Percentiles rank a stretch among this genome's conserved stretches.
phyloP scores from a whole-genome alignment of 2,329 filamentous ascomycete genomes.

The Stachybotrys chlorohalonatus region DNA sequence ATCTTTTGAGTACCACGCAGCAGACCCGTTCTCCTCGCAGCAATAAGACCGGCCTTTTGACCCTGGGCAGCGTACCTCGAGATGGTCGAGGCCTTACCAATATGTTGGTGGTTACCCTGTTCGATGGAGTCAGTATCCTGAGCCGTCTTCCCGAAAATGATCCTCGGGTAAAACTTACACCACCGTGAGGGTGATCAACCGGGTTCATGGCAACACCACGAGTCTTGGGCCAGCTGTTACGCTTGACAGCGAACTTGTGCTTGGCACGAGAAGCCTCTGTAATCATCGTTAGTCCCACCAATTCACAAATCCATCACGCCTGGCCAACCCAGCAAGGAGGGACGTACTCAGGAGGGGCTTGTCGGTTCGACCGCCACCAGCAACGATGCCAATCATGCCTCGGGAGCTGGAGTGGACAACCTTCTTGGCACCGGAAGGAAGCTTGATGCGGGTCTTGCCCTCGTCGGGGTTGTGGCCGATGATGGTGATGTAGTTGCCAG shows the following conservation, averaged over 20 bases:
- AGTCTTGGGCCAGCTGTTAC: slow-evolving; percentile 99
- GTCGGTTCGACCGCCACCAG: slow-evolving; percentile 98
- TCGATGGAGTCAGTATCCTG: slow-evolving; percentile 28
- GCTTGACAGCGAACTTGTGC: slow-evolving; percentile 99
- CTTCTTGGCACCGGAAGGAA: slow-evolving; percentile 98
- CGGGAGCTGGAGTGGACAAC: slow-evolving; percentile 83
- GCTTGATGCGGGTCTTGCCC: slow-evolving; percentile 99
- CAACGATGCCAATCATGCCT: slow-evolving; percentile 99
- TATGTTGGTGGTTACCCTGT: slow-evolving; percentile 99
- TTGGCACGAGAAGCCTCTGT: slow-evolving; percentile 97
- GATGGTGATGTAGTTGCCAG: slow-evolving; percentile 98
- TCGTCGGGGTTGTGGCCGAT: slow-evolving; percentile 97
- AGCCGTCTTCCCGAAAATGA: background rate
- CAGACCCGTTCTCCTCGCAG: slow-evolving; percentile 98
- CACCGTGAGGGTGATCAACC: slow-evolving; percentile 97
- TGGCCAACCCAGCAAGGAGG: background rate
- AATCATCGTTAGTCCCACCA: slow-evolving; percentile 27
- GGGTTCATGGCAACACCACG: slow-evolving; percentile 99
- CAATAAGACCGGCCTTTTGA: slow-evolving; percentile 99
- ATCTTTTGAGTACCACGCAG: slow-evolving; percentile 99
- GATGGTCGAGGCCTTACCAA: slow-evolving; percentile 99
- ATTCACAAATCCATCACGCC: background rate
- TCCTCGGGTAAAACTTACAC: slow-evolving; percentile 45
- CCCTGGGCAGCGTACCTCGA: slow-evolving; percentile 94
- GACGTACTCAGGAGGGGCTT: slow-evolving; percentile 89